Base-by-base conservation (phyloP, 2,329 filamentous ascomycete genomes). In the Fusarium anguioides region DNA sequence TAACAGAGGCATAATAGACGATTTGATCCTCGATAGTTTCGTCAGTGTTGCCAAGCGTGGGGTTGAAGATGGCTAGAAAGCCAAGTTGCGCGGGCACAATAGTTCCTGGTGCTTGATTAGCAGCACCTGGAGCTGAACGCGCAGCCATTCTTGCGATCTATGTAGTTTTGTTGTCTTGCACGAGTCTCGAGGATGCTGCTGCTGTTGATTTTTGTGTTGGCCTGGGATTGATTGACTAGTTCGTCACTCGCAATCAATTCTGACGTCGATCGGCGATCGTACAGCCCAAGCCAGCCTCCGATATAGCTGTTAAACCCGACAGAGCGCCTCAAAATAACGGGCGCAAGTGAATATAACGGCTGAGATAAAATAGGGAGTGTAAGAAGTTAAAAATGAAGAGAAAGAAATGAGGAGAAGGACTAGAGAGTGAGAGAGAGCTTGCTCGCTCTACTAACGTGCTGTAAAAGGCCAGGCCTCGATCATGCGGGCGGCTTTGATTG, bases 51-150 rank as follows among this genome's bases (percentile, higher is more conserved):
- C 91, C 90, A 41, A 96, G 86, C 8, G 90, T 88, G 31, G 96
- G 96, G 77, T 97, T 98, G 84, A 97, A 99, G 77, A 99, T 96
- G 76, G 95, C 89, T 42, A 99, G 86, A 78, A 96, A 98, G 72
- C 92, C 91, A 27, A 98, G 87, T 75, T 92, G 92, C 33, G 95
- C 95, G 40, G 96, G 94, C 35, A 78, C 75, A 41, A 76, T 49
- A 44, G 72, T 64, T 35, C 74, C 69, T 2, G 64, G 51, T 10
- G 70, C 47, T 47, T 70, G 47, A 15, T 69, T 40, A 24, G 66
- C 44, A 36, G 70, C 49, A 40, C 57, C 60, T 20, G 60, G 23
- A 44, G 62, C 54, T 39, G 61, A 44, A 39, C 51, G 64, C 18
- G 64, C 21, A 20, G 70, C 44, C 70, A 75, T 75, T 29, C 15